These are phyloP conservation scores for Calonectria honghensis DNA, from an alignment of 2,329 filamentous ascomycete species.

Conservation along the genomic window DNA sequence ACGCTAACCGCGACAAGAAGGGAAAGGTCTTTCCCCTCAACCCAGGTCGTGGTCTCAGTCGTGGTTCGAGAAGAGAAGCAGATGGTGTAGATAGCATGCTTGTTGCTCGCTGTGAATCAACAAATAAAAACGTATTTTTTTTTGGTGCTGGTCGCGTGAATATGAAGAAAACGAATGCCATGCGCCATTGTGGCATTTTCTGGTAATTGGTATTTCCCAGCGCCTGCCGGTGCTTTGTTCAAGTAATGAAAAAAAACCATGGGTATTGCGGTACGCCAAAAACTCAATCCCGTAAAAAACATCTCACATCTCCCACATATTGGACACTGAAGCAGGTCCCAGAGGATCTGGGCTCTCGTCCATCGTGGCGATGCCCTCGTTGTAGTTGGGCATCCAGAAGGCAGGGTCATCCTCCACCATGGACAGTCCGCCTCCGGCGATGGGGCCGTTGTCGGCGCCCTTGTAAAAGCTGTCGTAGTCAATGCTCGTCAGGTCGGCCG, in stretches of 20 bases:
- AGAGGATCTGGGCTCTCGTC: constrained; percentile 62
- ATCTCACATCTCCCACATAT: constrained; percentile 62
- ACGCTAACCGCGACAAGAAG: constrained; percentile 4
- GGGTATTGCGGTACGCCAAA: constrained; percentile 58
- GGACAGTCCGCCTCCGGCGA: constrained; percentile 65
- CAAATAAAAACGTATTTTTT: constrained; percentile 53
- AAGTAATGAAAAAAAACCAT: constrained; percentile 53
- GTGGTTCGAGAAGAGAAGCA: constrained; percentile 36
- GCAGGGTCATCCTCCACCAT: constrained; percentile 72
- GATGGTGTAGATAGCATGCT: constrained; percentile 46
- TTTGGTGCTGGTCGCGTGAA: constrained; percentile 51
- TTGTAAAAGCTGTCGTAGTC: constrained; percentile 76
- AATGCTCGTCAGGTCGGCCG: constrained; percentile 68
- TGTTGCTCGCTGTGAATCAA: constrained; percentile 42
- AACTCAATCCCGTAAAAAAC: constrained; percentile 47
- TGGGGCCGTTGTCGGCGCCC: constrained; percentile 63
- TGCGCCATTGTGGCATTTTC: constrained; percentile 45
- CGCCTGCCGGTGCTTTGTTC: constrained; percentile 53
- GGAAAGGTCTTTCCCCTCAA: constrained; percentile 5
- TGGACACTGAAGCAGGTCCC: constrained; percentile 56
- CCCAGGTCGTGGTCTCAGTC: constrained; percentile 1
- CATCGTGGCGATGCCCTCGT: constrained; percentile 59
- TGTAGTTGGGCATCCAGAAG: constrained; percentile 70
- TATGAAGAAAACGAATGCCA: constrained; percentile 49
- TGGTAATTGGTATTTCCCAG: constrained; percentile 52